phyloP scores from a whole-genome alignment of 768 basidiomycete genomes.

The Mycena belliarum region DNA sequence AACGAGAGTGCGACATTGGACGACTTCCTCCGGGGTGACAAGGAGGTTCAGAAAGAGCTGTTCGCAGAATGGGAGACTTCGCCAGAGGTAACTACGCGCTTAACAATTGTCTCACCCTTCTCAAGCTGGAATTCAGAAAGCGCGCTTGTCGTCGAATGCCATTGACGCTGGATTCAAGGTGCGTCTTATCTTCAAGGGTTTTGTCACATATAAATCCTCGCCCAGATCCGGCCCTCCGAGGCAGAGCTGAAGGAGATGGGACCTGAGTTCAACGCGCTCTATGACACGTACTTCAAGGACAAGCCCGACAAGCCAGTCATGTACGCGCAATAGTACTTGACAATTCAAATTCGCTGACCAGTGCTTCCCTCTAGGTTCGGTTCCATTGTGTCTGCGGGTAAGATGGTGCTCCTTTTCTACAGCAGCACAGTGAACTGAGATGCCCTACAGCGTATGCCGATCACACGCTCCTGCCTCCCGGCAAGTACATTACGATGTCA shows the following conservation, averaged over 20 bases:
- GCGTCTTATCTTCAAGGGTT: background rate
- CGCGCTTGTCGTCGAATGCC: constrained; percentile 65
- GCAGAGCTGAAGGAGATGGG: constrained; percentile 76
- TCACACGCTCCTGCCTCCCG: constrained; percentile 68
- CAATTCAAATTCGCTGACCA: background rate
- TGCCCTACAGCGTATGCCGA: constrained; percentile 71
- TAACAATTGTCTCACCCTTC: background rate
- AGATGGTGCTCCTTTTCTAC: constrained; percentile 1
- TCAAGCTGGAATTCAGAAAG: constrained; percentile 52
- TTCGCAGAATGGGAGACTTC: constrained; percentile 24
- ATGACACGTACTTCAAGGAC: constrained; percentile 74
- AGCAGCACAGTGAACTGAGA: too few relatives aligned
- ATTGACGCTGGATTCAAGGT: constrained; percentile 80
- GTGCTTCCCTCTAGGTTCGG: constrained; percentile 49
- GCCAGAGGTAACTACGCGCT: constrained; percentile 33
- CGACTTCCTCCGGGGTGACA: constrained; percentile 70
- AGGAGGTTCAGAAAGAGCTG: constrained; percentile 53
- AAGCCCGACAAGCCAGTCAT: constrained; percentile 80
- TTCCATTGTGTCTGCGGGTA: constrained; percentile 64
- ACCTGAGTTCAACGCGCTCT: constrained; percentile 71
- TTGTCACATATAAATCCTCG: background rate
- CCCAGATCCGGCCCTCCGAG: constrained; percentile 66
- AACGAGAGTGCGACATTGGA: constrained; percentile 64
- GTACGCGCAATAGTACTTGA: constrained; percentile 31
- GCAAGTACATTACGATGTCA: constrained; percentile 70